phyloP scores from a whole-genome alignment of 129 eudicot species.

The Erigeron canadensis region DNA sequence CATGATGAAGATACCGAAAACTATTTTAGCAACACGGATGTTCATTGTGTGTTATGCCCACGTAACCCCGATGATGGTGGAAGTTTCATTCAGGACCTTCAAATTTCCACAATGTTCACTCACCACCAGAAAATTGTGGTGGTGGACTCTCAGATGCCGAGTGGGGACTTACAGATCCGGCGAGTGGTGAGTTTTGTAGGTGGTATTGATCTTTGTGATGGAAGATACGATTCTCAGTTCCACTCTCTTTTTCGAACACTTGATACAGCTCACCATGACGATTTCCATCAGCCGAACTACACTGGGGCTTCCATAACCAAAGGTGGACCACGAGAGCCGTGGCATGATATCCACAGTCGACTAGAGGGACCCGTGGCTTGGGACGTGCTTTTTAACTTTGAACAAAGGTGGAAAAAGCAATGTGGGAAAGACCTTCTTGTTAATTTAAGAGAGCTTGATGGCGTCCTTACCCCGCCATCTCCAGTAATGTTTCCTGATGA shows the following conservation, averaged over 20 bases:
- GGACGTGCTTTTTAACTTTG: conserved; percentile 80
- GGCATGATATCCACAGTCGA: conserved; percentile 78
- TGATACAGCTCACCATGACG: conserved; percentile 78
- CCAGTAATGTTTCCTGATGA: conserved; percentile 71
- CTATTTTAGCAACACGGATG: conserved; percentile 52
- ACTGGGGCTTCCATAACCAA: conserved; percentile 56
- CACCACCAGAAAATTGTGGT: conserved; percentile 81
- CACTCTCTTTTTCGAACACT: conserved; percentile 79
- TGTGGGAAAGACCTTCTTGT: conserved; percentile 70
- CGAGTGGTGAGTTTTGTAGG: conserved; percentile 79
- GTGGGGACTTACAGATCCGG: conserved; percentile 47
- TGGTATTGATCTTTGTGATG: conserved; percentile 81
- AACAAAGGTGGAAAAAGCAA: conserved; percentile 82
- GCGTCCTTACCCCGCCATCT: conserved; percentile 56
- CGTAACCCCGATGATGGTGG: conserved; percentile 80
- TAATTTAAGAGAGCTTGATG: conserved; percentile 59
- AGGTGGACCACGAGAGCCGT: conserved; percentile 89
- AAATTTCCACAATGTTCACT: conserved; percentile 76
- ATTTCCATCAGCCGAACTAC: conserved; percentile 82
- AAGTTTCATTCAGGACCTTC: conserved; percentile 63
- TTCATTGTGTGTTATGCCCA: conserved; percentile 73
- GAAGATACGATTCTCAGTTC: conserved; percentile 66
- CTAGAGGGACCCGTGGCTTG: conserved; percentile 80
- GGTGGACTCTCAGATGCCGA: conserved; percentile 65
- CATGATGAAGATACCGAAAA: conserved; percentile 74